phyloP scores from a whole-genome alignment of 2,329 filamentous ascomycete species.

The Raffaelea albimanens region DNA sequence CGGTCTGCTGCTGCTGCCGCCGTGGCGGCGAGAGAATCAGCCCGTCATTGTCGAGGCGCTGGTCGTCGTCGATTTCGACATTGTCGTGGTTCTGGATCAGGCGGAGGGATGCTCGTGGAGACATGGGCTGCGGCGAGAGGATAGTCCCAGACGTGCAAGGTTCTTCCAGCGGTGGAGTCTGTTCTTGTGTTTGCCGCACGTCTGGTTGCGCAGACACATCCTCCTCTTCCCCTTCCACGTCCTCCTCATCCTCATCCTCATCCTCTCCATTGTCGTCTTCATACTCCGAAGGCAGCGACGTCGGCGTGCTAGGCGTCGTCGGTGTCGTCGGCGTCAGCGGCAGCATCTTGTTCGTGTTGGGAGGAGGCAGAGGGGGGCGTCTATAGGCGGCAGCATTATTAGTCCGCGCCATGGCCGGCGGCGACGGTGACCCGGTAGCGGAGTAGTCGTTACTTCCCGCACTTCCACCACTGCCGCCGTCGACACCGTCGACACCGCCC shows the following conservation, averaged over 20 bases:
- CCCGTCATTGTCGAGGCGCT: background rate
- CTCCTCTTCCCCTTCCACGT: background rate
- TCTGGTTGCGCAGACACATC: background rate
- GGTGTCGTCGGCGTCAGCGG: slow-evolving; percentile 21
- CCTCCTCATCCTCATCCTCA: background rate
- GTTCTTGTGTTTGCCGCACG: background rate
- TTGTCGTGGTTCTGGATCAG: slow-evolving; percentile 9
- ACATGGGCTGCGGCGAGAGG: background rate
- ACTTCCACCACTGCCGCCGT: too few relatives aligned
- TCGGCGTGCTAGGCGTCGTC: background rate
- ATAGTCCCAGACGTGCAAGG: too few relatives aligned
- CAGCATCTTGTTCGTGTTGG: slow-evolving; percentile 21
- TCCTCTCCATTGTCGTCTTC: slow-evolving; percentile 15
- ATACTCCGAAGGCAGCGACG: slow-evolving; percentile 7
- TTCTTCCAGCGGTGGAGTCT: too few relatives aligned
- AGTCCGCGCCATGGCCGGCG: background rate
- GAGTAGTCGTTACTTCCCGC: too few relatives aligned
- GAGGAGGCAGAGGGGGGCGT: background rate
- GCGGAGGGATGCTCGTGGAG: slow-evolving; percentile 1
- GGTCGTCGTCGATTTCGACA: background rate
- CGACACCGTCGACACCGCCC: too few relatives aligned
- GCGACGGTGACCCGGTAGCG: slow-evolving; percentile 1
- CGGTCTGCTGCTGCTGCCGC: too few relatives aligned
- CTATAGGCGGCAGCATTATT: background rate
- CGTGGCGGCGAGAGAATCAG: too few relatives aligned